Conservation (phyloP, 192 early-diverging fungal species). For the Coemansia sp. region DNA sequence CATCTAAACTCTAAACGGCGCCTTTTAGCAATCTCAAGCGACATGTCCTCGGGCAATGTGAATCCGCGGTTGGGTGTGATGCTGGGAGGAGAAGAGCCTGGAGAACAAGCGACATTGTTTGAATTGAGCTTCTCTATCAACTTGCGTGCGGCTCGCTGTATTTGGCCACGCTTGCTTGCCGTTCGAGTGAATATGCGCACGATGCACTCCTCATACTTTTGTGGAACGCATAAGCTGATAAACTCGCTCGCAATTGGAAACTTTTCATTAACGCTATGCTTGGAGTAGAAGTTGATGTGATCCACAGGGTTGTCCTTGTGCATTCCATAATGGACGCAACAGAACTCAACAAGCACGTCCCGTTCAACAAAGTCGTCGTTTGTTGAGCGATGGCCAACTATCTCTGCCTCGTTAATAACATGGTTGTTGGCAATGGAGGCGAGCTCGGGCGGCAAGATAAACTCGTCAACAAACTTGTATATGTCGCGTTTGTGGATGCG, state of each 20-base stretch:
- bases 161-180: constrained; percentile 40
- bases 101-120: constrained; percentile 6
- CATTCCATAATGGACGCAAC: constrained; percentile 84
- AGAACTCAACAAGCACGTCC: constrained; percentile 75
- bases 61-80: constrained; percentile 48
- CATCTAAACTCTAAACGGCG: constrained; percentile 35
- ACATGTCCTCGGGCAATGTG: constrained; percentile 29
- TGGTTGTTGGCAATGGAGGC: constrained; percentile 18
- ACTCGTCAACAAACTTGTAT: constrained; percentile 86
- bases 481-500: constrained; percentile 79
- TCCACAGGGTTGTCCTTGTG: constrained; percentile 87
- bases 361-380: constrained; percentile 63
- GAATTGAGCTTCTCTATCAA: constrained; percentile 33
- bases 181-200: constrained; percentile 48
- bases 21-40: constrained; percentile 13
- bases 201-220: constrained; percentile 52
- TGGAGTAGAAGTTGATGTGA: constrained; percentile 76
- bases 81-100: constrained; percentile 18
- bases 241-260: constrained; percentile 70
- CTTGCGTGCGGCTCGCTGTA: constrained; percentile 43
- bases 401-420: constrained; percentile 59
- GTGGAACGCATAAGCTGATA: constrained; percentile 61
- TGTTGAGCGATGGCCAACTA: constrained; percentile 61
- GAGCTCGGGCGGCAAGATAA: constrained; percentile 61
- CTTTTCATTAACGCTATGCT: constrained; percentile 58